phyloP scores from a whole-genome alignment of 768 basidiomycete species.

The Russula abietina region DNA sequence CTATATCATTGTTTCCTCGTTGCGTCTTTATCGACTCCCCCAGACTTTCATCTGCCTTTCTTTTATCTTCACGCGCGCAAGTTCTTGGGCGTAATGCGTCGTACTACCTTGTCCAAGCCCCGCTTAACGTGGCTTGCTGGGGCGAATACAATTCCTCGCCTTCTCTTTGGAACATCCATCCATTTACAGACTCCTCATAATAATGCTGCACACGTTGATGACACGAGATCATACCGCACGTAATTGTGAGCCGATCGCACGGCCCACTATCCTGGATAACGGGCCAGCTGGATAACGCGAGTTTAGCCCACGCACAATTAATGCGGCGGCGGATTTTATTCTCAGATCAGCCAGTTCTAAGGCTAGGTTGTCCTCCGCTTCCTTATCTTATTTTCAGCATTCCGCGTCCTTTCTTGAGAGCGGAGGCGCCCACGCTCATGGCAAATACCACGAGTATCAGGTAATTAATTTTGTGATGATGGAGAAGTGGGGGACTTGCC shows the following conservation, averaged over 20 bases:
- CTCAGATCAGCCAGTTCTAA: not conserved
- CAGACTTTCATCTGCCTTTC: conserved; percentile 7
- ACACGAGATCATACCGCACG: conserved; percentile 21
- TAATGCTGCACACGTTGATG: conserved; percentile 19
- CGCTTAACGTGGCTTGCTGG: not conserved
- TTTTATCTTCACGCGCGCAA: conserved; percentile 16
- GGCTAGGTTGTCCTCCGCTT: not conserved
- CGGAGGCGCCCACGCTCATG: conserved; percentile 11
- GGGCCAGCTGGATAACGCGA: conserved; percentile 19
- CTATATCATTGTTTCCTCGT: not conserved
- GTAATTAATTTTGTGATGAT: conserved; percentile 19
- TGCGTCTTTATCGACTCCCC: conserved; percentile 10
- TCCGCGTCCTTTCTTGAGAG: conserved; percentile 1
- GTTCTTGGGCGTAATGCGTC: conserved; percentile 14
- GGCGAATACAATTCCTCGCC: not conserved
- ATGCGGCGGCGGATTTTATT: conserved; percentile 15
- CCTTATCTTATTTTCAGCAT: conserved; percentile 12
- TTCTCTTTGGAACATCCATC: conserved; percentile 22
- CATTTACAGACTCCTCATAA: conserved; percentile 2
- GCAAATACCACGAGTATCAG: conserved; percentile 16
- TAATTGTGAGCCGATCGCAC: conserved; percentile 18
- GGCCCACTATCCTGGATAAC: conserved; percentile 14
- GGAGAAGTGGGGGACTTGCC: conserved; percentile 9
- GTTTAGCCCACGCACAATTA: conserved; percentile 8
- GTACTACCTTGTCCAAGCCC: conserved; percentile 13